phyloP scores from a whole-genome alignment of 345 rosid species.

The Gossypium arboreum region DNA sequence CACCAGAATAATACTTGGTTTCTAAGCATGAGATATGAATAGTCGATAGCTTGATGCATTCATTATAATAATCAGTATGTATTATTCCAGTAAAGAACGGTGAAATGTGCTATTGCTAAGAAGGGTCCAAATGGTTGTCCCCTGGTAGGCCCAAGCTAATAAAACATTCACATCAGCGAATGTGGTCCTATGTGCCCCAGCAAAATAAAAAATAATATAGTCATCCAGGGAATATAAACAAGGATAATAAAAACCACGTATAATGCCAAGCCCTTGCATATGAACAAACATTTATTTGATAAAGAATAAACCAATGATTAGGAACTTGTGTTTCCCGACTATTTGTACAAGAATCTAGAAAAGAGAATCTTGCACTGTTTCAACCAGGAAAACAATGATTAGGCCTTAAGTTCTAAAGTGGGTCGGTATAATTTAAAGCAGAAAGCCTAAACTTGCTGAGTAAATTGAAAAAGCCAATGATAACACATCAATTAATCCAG shows the following conservation, averaged over 20 bases:
- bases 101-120: background rate
- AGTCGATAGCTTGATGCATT: background rate
- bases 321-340: background rate
- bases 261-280: background rate
- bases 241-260: background rate
- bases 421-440: background rate
- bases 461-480: background rate
- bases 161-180: conserved; percentile 5
- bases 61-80: background rate
- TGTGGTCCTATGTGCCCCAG: background rate
- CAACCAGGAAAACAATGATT: background rate
- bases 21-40: background rate
- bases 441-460: background rate
- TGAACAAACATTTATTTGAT: no score
- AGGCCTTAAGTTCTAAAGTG: background rate
- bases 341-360: background rate
- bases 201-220: background rate
- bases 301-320: background rate
- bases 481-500: background rate
- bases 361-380: conserved; percentile 3
- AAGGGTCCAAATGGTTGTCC: background rate
- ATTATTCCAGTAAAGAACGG: background rate
- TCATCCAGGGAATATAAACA: background rate
- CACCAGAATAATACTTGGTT: background rate
- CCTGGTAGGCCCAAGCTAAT: background rate